Percentiles rank a stretch among this genome's conserved stretches.
Conservation (phyloP, 495 filamentous ascomycete genomes). For the Amniculicola lignicola region DNA sequence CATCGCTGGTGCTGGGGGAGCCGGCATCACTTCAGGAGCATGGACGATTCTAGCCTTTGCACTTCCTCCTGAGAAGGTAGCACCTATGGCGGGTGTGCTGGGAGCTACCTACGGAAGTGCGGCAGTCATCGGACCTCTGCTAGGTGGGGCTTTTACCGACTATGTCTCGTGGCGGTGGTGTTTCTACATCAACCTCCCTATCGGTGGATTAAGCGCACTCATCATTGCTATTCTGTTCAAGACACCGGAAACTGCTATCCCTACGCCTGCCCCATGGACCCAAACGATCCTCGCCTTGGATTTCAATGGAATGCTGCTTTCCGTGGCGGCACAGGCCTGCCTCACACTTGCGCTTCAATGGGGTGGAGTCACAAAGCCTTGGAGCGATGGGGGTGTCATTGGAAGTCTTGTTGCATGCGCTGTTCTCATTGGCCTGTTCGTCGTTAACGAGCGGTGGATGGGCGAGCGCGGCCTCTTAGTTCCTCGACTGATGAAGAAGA, state of each 20-base stretch:
- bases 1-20: constrained; percentile 8
- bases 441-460: constrained; percentile 13
- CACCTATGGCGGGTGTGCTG: constrained; percentile 45
- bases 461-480: constrained; percentile 27
- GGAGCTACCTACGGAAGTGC: constrained; percentile 43
- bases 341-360: constrained; percentile 35
- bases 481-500: constrained; percentile 20
- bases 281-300: constrained; percentile 36
- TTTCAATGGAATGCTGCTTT: constrained; percentile 17
- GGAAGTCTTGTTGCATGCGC: constrained; percentile 45
- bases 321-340: constrained; percentile 25
- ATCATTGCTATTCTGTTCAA: constrained; percentile 46
- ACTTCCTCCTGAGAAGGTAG: constrained; percentile 37
- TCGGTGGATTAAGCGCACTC: constrained; percentile 43
- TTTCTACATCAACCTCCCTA: constrained; percentile 56
- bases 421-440: constrained; percentile 17
- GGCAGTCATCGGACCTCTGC: constrained; percentile 48
- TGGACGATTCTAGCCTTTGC: constrained; percentile 24
- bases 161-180: constrained; percentile 50
- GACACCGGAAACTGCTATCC: constrained; percentile 36
- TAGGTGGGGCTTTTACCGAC: constrained; percentile 2
- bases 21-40: constrained; percentile 4
- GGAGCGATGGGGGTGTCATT: constrained; percentile 43
- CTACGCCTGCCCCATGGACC: constrained; percentile 33
- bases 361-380: constrained; percentile 34